phyloP scores from a whole-genome alignment of 371 early-diverging fungal species.

The Apophysomyces sp. region DNA sequence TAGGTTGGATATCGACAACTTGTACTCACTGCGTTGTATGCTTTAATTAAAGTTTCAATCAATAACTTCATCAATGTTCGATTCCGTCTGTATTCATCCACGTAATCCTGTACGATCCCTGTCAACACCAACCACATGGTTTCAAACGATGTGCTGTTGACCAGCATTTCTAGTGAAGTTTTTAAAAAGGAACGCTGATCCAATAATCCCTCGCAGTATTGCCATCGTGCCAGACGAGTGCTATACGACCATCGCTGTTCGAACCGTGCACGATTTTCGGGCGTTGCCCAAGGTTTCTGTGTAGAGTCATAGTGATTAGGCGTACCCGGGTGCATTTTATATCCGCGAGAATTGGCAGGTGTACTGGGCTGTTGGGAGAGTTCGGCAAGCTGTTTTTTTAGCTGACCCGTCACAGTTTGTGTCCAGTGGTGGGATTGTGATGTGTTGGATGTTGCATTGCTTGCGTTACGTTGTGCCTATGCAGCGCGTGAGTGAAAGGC shows the following conservation, averaged over 20 bases:
- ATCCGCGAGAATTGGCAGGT: constrained; percentile 15
- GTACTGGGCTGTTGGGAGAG: constrained; percentile 34
- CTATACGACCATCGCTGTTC: constrained; percentile 64
- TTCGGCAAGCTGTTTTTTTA: constrained; percentile 49
- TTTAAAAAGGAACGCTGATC: constrained; percentile 70
- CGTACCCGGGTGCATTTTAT: constrained; percentile 21
- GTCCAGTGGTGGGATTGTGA: constrained; percentile 42
- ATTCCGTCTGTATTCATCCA: constrained; percentile 65
- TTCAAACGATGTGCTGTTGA: constrained; percentile 52
- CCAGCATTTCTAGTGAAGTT: constrained; percentile 58
- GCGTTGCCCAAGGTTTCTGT: constrained; percentile 48
- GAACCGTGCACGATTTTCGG: constrained; percentile 55
- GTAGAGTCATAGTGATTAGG: constrained; percentile 31
- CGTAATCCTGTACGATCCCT: constrained; percentile 60
- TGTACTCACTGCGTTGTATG: constrained; percentile 52
- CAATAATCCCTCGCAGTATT: constrained; percentile 71
- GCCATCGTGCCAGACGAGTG: constrained; percentile 64
- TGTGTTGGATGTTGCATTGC: constrained; percentile 19
- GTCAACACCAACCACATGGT: constrained; percentile 67
- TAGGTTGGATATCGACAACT: not conserved
- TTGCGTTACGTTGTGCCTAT: constrained; percentile 38
- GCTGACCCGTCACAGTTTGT: constrained; percentile 26
- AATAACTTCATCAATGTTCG: constrained; percentile 67
- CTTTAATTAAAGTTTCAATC: constrained; percentile 58
- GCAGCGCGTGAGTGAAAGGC: not conserved